Evolutionary conservation across 441 rosid genomes (phyloP).

Genomic region (Aleurites moluccanus): DNA sequence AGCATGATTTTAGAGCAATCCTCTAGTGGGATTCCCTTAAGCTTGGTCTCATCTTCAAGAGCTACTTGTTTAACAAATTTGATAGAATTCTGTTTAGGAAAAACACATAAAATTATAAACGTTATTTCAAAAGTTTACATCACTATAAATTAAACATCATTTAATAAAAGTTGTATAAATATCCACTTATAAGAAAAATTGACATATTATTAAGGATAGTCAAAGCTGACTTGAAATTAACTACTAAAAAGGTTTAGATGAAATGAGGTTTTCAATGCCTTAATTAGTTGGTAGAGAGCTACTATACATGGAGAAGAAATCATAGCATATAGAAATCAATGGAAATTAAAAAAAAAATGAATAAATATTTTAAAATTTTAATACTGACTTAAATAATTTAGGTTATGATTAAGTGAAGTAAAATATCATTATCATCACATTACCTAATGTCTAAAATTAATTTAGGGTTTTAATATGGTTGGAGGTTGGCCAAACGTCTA

Average conservation of each 20-base stretch:
- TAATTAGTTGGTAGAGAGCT: no score
- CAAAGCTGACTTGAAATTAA: no score
- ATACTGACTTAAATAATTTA: not conserved
- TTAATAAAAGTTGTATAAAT: no score
- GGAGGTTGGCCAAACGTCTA: slow-evolving; percentile 29
- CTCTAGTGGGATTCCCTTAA: slow-evolving; percentile 70
- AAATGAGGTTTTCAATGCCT: no score
- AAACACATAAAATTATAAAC: not conserved
- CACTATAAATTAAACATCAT: no score
- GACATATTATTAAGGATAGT: no score
- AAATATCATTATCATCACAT: not conserved
- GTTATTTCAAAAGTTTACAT: no score
- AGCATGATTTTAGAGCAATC: slow-evolving; percentile 88
- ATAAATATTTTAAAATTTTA: not conserved
- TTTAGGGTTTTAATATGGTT: not conserved
- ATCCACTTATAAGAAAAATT: no score
- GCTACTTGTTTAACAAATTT: slow-evolving; percentile 84
- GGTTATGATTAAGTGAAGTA: not conserved
- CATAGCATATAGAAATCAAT: no score
- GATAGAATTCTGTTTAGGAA: slow-evolving; percentile 61
- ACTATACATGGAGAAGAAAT: no score
- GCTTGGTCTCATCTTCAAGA: slow-evolving; percentile 75
- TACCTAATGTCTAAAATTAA: slow-evolving; percentile 15
- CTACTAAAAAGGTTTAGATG: no score
- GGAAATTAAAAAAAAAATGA: fast-evolving